Evolutionary conservation across 371 early-diverging fungal genomes (phyloP), one percentile per base, ranked within the genome.

Genomic region (Blastocladiella emersonii): DNA sequence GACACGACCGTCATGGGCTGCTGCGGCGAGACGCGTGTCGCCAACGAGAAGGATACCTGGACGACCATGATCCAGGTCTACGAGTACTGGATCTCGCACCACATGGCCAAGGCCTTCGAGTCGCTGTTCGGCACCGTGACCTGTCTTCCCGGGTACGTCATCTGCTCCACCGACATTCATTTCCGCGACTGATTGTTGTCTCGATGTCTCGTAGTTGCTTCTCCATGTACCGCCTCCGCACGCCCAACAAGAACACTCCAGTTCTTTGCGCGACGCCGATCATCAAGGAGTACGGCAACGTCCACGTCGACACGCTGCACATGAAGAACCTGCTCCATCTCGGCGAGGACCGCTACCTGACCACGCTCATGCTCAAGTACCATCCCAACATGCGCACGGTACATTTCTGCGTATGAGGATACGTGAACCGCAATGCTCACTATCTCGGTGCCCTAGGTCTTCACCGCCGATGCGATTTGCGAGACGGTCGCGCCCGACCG

Each of bases 51-150:
- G 67, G 78, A 80, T 34, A 86, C 91, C 12, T 89, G 90, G 88
- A 91, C 92, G 30, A 95, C 98, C 0, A 95, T 95, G 92, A 93
- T 98, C 74, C 98, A 99, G 71, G 98, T 98, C 21, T 95, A 92
- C 74, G 94, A 93, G 67, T 95, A 92, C 74, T 92, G 87, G 62
- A 90, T 90, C 53, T 88, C 88, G 17, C 92, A 91, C 73, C 89
- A 91, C 67, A 70, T 90, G 44, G 78, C 85, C 63, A 91, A 91
- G 68, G 86, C 90, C n/a, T 86, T 91, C 73, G 90, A 89, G 66
- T 82, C 83, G 32, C 72, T 90, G 39, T 90, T 91, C 76, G 88
- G 87, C 13, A 83, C 90, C 34, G 95, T 93, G 43, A 92, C 95
- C 5, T 96, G 95, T 77, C 74, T 94, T 66, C 95, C 94, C n/a